These are phyloP conservation scores for Patellaria atrata DNA, from an alignment of 495 filamentous ascomycete genomes.

Conservation along the genomic window DNA sequence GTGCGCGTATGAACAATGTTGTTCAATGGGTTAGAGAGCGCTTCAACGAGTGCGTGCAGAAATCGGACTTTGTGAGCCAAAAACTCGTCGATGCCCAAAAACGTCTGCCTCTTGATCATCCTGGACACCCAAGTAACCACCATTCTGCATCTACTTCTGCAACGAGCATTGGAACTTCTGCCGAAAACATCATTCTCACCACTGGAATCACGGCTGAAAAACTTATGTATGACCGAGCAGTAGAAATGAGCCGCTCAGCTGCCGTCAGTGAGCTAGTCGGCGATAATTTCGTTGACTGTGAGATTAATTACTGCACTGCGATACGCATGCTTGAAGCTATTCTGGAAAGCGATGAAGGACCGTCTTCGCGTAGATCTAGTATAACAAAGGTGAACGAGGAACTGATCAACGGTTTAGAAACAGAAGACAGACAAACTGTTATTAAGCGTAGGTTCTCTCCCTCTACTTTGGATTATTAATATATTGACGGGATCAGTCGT, in stretches of 20 bases:
- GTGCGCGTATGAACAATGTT: slow-evolving; percentile 65
- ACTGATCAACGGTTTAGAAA: slow-evolving; percentile 26
- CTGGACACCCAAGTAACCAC: slow-evolving; percentile 70
- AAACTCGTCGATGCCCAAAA: slow-evolving; percentile 80
- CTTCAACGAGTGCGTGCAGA: slow-evolving; percentile 94
- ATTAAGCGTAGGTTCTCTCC: slow-evolving; percentile 26
- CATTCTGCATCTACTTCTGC: slow-evolving; percentile 34
- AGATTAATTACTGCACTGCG: slow-evolving; percentile 84
- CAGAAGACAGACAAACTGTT: slow-evolving; percentile 30
- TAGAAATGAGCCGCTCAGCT: slow-evolving; percentile 89
- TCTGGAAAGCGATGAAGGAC: slow-evolving; percentile 69
- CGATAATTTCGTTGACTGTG: slow-evolving; percentile 76
- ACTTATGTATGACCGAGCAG: slow-evolving; percentile 92
- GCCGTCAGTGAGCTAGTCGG: slow-evolving; percentile 91
- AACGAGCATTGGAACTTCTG: slow-evolving; percentile 32
- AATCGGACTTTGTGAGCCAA: slow-evolving; percentile 77
- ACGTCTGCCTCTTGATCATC: slow-evolving; percentile 68
- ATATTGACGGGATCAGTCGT: slow-evolving; percentile 20
- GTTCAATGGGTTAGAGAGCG: slow-evolving; percentile 89
- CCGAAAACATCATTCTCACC: slow-evolving; percentile 51
- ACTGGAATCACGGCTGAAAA: slow-evolving; percentile 84
- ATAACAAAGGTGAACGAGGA: slow-evolving; percentile 24
- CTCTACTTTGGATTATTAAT: background rate
- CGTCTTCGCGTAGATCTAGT: slow-evolving; percentile 15
- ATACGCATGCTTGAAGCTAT: slow-evolving; percentile 90